Conservation (phyloP, 306 rosid species). For the peach (Prunus persica) region Prunus_persica_NCBIv2 NC_034009.1:12339001-12339500, state of each 20-base stretch:
- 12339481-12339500: neutral
- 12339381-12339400: neutral
- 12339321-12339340: neutral
- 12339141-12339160: constrained; percentile 6
- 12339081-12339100: constrained; percentile 92
- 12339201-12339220: neutral
- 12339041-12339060: constrained; percentile 85
- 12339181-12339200: neutral
- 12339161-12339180: neutral
- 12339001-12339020: constrained; percentile 22
- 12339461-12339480: neutral
- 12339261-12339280: neutral
- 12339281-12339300: neutral
- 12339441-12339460: neutral
- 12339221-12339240: neutral
- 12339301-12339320: no score
- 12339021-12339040: constrained; percentile 23
- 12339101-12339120: constrained; percentile 92
- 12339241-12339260: neutral
- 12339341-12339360: neutral
- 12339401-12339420: neutral
- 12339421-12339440: neutral
- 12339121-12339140: constrained; percentile 47
- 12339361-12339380: neutral
- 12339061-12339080: constrained; percentile 81